Conservation (phyloP, 225 moss, liverwort and hornwort genomes). For the Asterella californica region DNA sequence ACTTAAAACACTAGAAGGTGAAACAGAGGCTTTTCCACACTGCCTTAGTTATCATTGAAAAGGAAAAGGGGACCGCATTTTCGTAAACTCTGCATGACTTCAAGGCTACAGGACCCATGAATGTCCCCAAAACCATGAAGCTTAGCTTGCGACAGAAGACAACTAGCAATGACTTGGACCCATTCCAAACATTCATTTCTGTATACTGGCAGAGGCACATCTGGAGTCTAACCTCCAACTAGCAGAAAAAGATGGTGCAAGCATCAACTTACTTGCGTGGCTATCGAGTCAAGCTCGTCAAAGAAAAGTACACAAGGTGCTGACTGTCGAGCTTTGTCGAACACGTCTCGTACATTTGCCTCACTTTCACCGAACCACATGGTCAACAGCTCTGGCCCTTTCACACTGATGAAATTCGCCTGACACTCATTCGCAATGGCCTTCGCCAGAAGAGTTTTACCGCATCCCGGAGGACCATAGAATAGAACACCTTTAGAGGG, state of each 20-base stretch:
- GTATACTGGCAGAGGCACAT: not conserved
- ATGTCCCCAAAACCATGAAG: not conserved
- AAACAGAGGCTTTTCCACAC: not conserved
- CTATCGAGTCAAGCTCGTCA: conserved; percentile 22
- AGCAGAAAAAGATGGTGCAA: not conserved
- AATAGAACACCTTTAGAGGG: conserved; percentile 94
- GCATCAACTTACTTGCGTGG: conserved; percentile 40
- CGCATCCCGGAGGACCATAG: conserved; percentile 90
- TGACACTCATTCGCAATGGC: conserved; percentile 93
- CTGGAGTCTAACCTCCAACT: not conserved
- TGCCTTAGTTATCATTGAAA: too few relatives aligned
- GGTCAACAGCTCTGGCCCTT: conserved; percentile 54
- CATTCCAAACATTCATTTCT: not conserved
- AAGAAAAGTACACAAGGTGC: conserved; percentile 21
- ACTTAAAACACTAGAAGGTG: not conserved
- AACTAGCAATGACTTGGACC: not conserved
- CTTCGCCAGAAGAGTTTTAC: conserved; percentile 84
- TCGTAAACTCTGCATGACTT: too few relatives aligned
- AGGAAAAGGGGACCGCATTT: too few relatives aligned
- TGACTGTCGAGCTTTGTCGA: conserved; percentile 21
- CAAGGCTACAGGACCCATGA: too few relatives aligned
- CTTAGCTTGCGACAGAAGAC: not conserved
- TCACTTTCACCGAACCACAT: conserved; percentile 27
- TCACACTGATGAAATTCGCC: conserved; percentile 90
- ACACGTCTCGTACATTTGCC: conserved; percentile 18